Evolutionary conservation across 352 stramenopile species (phyloP).

Genomic region (Phytophthora palmivora): DNA sequence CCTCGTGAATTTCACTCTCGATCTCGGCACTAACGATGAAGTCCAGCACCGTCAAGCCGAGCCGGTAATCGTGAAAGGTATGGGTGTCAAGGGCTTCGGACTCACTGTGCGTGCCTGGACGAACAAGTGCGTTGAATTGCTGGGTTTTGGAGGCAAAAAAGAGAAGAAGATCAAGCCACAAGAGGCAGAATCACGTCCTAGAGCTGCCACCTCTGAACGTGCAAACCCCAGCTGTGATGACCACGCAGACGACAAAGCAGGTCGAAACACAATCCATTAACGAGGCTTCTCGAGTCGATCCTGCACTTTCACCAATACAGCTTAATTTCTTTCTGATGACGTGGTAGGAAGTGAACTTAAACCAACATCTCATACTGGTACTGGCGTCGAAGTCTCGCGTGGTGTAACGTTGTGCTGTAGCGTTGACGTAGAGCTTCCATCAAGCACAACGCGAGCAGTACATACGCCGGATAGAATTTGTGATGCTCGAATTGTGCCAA

Average conservation of each 20-base stretch:
- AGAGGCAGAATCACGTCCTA: not conserved
- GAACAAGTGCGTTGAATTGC: slow-evolving; percentile 31
- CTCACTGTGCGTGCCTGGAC: slow-evolving; percentile 34
- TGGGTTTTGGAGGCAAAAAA: slow-evolving; percentile 34
- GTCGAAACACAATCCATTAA: slow-evolving; percentile 34
- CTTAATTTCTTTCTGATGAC: slow-evolving; percentile 5
- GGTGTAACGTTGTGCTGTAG: slow-evolving; percentile 68
- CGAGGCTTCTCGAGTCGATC: not conserved
- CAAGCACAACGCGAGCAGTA: slow-evolving; percentile 64
- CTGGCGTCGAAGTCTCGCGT: slow-evolving; percentile 56
- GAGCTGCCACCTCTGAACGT: slow-evolving; percentile 23
- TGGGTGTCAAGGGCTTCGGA: slow-evolving; percentile 51
- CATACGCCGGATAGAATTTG: slow-evolving; percentile 79
- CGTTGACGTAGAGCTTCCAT: slow-evolving; percentile 86
- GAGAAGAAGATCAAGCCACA: slow-evolving; percentile 28
- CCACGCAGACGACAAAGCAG: slow-evolving; percentile 4
- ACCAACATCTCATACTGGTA: slow-evolving; percentile 65
- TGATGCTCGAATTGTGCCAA: slow-evolving; percentile 65
- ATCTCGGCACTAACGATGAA: slow-evolving; percentile 40
- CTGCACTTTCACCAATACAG: slow-evolving; percentile 11
- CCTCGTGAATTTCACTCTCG: slow-evolving; percentile 49
- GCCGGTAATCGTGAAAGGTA: slow-evolving; percentile 60
- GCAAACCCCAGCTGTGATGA: not conserved
- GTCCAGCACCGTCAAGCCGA: slow-evolving; percentile 26
- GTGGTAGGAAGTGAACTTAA: slow-evolving; percentile 13